A percentile compares a stretch with the other conserved stretches of the same genome.
phyloP scores from a whole-genome alignment of 805 yeast species.

The Schizosaccharomyces pombe region DNA sequence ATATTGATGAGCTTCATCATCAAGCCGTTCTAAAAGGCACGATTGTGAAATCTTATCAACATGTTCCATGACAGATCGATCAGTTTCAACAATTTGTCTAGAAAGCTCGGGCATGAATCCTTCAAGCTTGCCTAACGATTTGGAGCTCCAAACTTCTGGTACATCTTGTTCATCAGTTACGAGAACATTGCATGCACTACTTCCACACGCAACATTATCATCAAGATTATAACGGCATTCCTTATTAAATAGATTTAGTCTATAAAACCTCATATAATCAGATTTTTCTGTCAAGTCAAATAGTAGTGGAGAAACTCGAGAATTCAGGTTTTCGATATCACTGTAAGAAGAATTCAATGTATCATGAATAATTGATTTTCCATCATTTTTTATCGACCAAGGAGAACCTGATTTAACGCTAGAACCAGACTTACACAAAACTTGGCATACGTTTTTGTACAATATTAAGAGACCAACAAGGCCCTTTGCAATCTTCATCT shows the following conservation, averaged over 20 bases:
- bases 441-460: too few relatives aligned
- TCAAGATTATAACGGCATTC: slow-evolving; percentile 75
- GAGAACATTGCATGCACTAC: slow-evolving; percentile 75
- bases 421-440: too few relatives aligned
- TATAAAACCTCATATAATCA: slow-evolving; percentile 71
- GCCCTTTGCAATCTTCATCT: too few relatives aligned
- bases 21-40: neutral
- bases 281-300: slow-evolving; percentile 31
- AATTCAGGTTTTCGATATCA: neutral
- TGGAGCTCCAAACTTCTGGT: slow-evolving; percentile 54
- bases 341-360: neutral
- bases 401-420: neutral
- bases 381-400: neutral
- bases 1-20: slow-evolving; percentile 8
- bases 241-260: slow-evolving; percentile 43
- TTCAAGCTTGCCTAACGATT: slow-evolving; percentile 34
- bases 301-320: slow-evolving; percentile 28
- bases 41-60: neutral
- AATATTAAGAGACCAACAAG: too few relatives aligned
- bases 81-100: neutral
- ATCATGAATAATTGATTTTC: neutral
- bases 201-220: slow-evolving; percentile 57
- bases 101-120: slow-evolving; percentile 18
- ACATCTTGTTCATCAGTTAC: slow-evolving; percentile 49
- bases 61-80: neutral